Conservation (phyloP, 2,329 filamentous ascomycete genomes). For the Claviceps sp. region DNA sequence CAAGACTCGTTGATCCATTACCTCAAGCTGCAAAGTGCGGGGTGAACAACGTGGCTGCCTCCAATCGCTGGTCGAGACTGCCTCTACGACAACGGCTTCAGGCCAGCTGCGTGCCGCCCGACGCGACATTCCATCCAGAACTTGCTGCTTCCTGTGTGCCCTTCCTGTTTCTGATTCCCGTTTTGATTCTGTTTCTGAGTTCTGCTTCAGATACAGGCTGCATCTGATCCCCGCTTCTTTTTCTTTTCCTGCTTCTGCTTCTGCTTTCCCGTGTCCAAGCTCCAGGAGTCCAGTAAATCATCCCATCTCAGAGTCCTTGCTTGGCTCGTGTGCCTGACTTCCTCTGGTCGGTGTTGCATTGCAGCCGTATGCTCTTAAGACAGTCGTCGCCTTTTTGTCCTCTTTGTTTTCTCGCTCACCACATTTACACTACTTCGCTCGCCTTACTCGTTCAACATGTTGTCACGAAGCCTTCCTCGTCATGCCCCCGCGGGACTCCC, state of each 20-base stretch:
- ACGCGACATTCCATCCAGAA: background rate
- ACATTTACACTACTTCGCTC: slow-evolving; percentile 1
- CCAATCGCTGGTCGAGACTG: slow-evolving; percentile 18
- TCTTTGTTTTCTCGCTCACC: background rate
- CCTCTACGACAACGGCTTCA: slow-evolving; percentile 14
- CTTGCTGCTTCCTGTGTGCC: background rate
- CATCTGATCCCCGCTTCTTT: background rate
- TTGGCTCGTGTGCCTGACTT: too few relatives aligned
- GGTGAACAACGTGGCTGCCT: slow-evolving; percentile 11
- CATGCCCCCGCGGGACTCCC: slow-evolving; percentile 32
- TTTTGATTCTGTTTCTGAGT: background rate
- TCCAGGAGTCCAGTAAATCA: too few relatives aligned
- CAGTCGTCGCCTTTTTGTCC: too few relatives aligned
- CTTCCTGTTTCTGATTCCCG: slow-evolving; percentile 1
- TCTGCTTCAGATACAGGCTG: too few relatives aligned
- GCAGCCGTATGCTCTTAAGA: too few relatives aligned
- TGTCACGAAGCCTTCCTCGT: slow-evolving; percentile 13
- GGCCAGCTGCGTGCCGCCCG: background rate
- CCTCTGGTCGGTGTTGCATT: too few relatives aligned
- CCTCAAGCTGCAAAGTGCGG: slow-evolving; percentile 11
- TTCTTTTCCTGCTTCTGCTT: background rate
- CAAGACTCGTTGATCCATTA: background rate
- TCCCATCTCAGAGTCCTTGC: too few relatives aligned
- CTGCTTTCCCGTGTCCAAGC: too few relatives aligned
- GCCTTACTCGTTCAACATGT: slow-evolving; percentile 5